Evolutionary conservation across 2,329 filamentous ascomycete genomes (phyloP), one percentile per base, ranked within the genome.

Genomic region (Lachnellula suecica): DNA sequence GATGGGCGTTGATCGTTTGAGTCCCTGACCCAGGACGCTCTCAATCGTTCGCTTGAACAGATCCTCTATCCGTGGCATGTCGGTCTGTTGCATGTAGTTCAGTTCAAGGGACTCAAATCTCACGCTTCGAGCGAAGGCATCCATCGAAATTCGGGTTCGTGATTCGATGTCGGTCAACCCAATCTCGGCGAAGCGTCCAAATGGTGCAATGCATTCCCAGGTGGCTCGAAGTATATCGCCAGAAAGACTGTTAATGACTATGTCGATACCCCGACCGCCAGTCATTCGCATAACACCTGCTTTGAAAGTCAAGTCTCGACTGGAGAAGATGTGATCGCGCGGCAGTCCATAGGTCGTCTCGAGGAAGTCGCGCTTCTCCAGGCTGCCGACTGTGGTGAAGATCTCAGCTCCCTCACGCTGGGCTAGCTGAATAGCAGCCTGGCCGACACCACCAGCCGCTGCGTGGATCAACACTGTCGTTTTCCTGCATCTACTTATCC

Each of bases 61-160:
- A 35, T 35, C 15, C 6, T n/a, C 15, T n/a, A n/a, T n/a, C n/a
- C n/a, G n/a, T n/a, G n/a, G n/a, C n/a, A n/a, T n/a, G n/a, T n/a
- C n/a, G n/a, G n/a, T n/a, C n/a, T n/a, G n/a, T n/a, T n/a, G n/a
- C n/a, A n/a, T n/a, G n/a, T n/a, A n/a, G n/a, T n/a, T n/a, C n/a
- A n/a, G n/a, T n/a, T n/a, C n/a, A n/a, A n/a, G n/a, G n/a, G n/a
- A n/a, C n/a, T n/a, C n/a, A n/a, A n/a, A n/a, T n/a, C n/a, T n/a
- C n/a, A 35, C 15, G 15, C 9, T 69, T 8, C 63, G 56, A 2
- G 70, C 70, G 41, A 64, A 64, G 0, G 56, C 53, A 4, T 67
- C 66, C n/a, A 17, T 17, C 31, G 17, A 35, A n/a, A 70, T 62
- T 43, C 73, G 76, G 6, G 29, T 9, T 31, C 29, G 15, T 11